Conservation (phyloP, 768 basidiomycete species). For the Megacollybia marginata region DNA sequence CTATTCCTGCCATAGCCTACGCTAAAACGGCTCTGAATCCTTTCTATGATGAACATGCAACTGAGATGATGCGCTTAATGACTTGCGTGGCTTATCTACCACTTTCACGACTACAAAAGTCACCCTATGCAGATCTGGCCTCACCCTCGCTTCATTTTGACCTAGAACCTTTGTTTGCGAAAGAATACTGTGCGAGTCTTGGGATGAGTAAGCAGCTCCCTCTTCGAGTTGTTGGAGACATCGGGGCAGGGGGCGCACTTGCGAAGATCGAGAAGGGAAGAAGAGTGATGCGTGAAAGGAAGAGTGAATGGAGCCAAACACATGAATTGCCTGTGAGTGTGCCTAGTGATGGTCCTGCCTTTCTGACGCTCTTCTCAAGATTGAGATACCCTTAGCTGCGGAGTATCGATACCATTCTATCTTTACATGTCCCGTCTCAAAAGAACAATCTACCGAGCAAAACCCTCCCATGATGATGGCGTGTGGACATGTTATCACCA, state of each 20-base stretch:
- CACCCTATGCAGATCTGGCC: conserved; percentile 71
- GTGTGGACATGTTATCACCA: conserved; percentile 93
- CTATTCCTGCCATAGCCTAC: conserved; percentile 61
- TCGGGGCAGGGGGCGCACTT: conserved; percentile 88
- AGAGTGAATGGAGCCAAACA: conserved; percentile 87
- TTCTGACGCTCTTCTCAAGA: conserved; percentile 37
- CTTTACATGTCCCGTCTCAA: conserved; percentile 96
- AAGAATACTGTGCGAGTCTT: conserved; percentile 81
- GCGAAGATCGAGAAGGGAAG: conserved; percentile 91
- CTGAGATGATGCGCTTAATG: conserved; percentile 66
- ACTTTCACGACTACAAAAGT: conserved; percentile 50
- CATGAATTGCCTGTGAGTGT: conserved; percentile 78
- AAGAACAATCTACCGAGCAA: conserved; percentile 87
- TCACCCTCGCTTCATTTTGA: conserved; percentile 68
- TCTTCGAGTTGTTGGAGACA: conserved; percentile 82
- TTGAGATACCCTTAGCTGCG: conserved; percentile 84
- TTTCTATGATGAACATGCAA: conserved; percentile 54
- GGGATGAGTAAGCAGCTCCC: conserved; percentile 89
- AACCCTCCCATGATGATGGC: conserved; percentile 98
- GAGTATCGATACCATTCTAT: conserved; percentile 94
- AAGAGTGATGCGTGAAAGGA: conserved; percentile 86
- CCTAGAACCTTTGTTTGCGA: conserved; percentile 76
- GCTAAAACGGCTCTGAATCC: conserved; percentile 57
- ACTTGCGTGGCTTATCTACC: conserved; percentile 69
- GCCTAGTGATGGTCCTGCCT: not conserved